Percentiles rank a stretch among this genome's conserved stretches.
Conservation (phyloP, 352 stramenopile genomes). For the Phytophthora cryptogea region DNA sequence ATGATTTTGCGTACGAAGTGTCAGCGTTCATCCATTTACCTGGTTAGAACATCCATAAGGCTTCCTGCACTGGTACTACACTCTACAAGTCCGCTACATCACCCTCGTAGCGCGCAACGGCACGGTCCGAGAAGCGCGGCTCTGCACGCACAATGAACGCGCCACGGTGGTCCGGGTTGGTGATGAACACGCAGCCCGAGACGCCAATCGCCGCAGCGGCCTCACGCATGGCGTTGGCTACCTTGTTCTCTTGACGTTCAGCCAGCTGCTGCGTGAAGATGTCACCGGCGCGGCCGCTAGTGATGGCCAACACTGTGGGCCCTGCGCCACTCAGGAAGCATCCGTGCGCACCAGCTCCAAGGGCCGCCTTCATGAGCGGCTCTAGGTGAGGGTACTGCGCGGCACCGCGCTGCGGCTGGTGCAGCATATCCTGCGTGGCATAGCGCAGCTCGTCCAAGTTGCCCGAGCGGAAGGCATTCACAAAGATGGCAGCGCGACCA, state of each 20-base stretch:
- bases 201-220: conserved; percentile 91
- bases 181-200: conserved; percentile 97
- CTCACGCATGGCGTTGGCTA: conserved; percentile 97
- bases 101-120: conserved; percentile 82
- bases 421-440: conserved; percentile 93
- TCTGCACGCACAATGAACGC: conserved; percentile 95
- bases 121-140: conserved; percentile 91
- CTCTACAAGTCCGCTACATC: conserved; percentile 78
- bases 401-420: conserved; percentile 96
- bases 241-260: conserved; percentile 87
- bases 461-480: conserved; percentile 95
- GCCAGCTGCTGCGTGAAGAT: conserved; percentile 98
- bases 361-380: conserved; percentile 96
- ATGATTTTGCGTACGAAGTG: conserved; percentile 3
- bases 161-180: conserved; percentile 94
- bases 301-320: conserved; percentile 98
- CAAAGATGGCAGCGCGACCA: conserved; percentile 95
- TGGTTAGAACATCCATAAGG: conserved; percentile 7
- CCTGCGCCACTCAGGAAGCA: conserved; percentile 97
- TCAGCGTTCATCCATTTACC: conserved; percentile 18
- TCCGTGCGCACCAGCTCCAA: conserved; percentile 93
- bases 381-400: conserved; percentile 96
- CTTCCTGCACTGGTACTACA: conserved; percentile 11
- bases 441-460: conserved; percentile 97
- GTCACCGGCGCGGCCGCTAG: conserved; percentile 95